These are phyloP conservation scores for Clarireedia paspali DNA, from an alignment of 2,329 filamentous ascomycete genomes.

Conservation along the genomic window DNA sequence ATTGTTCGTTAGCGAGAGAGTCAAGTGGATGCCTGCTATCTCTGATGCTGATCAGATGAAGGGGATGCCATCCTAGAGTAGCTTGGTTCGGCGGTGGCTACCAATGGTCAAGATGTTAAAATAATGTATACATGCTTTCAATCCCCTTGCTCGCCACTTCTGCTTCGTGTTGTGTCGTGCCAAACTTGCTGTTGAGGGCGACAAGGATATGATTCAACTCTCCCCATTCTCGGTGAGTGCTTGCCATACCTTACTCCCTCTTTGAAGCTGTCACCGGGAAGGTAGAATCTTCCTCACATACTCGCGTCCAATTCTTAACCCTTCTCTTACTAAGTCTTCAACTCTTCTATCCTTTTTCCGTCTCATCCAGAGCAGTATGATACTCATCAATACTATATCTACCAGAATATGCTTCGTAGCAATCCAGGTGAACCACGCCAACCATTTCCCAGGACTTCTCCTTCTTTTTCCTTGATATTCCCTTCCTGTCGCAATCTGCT, in stretches of 20 bases:
- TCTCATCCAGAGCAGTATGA: constrained; percentile 66
- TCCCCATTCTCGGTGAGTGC: background rate
- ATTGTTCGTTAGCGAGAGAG: constrained; percentile 15
- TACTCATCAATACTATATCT: constrained; percentile 57
- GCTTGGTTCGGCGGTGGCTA: background rate
- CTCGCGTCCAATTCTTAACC: constrained; percentile 49
- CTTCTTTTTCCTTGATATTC: constrained; percentile 61
- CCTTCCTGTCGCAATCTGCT: constrained; percentile 75
- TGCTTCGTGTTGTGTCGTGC: background rate
- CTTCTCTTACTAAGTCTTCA: constrained; percentile 64
- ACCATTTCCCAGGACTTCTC: constrained; percentile 60
- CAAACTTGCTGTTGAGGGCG: background rate
- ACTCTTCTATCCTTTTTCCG: constrained; percentile 61
- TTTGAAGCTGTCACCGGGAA: constrained; percentile 29
- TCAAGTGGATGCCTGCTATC: constrained; percentile 17
- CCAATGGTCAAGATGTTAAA: background rate
- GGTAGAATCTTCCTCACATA: constrained; percentile 53
- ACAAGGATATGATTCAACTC: background rate
- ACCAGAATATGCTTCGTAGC: constrained; percentile 65
- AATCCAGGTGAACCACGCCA: constrained; percentile 62
- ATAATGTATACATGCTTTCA: background rate
- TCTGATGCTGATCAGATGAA: constrained; percentile 17
- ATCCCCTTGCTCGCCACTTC: background rate
- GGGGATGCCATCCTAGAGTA: constrained; percentile 13
- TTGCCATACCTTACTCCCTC: background rate